Percentiles rank a stretch among this genome's conserved stretches.
Evolutionary conservation across 441 rosid species (phyloP).

Genomic region (Aquilaria agallochum): DNA sequence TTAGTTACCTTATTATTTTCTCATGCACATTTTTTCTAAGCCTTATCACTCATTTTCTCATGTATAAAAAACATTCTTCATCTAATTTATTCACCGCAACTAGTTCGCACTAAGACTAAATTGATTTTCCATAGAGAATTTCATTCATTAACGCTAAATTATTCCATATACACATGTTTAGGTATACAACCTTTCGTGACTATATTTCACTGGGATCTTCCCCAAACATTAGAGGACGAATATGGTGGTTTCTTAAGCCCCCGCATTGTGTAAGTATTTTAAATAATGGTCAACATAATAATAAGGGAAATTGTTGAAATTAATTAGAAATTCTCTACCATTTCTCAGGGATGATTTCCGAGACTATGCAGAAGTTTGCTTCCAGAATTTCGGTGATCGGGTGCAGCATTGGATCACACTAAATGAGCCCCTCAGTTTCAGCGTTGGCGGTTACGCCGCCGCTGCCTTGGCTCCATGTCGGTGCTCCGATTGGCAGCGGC

Average conservation of each 20-base stretch:
- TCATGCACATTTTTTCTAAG: too few species aligned
- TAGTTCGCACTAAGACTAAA: too few species aligned
- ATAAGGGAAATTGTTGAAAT: too few species aligned
- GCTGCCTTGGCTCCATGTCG: constrained; percentile 44
- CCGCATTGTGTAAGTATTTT: constrained; percentile 34
- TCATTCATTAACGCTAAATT: too few species aligned
- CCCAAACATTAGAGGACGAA: constrained; percentile 32
- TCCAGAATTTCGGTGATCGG: constrained; percentile 62
- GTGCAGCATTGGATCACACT: constrained; percentile 76
- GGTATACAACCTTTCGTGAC: constrained; percentile 36
- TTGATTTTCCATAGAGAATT: too few species aligned
- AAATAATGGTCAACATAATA: too few species aligned
- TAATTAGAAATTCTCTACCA: too few species aligned
- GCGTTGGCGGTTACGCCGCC: constrained; percentile 30
- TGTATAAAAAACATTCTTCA: too few species aligned
- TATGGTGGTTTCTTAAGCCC: constrained; percentile 32
- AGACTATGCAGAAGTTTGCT: constrained; percentile 57
- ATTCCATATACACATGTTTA: constrained; percentile 39
- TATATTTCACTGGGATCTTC: constrained; percentile 32
- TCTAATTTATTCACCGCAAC: too few species aligned
- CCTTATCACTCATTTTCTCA: too few species aligned
- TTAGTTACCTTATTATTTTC: too few species aligned
- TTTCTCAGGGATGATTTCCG: constrained; percentile 34
- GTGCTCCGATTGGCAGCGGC: constrained; percentile 51
- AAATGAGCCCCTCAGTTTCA: constrained; percentile 54